Evolutionary conservation across 2,329 filamentous ascomycete species (phyloP), one percentile per base, ranked within the genome.

Genomic region (Myriosclerotinia scirpicola): DNA sequence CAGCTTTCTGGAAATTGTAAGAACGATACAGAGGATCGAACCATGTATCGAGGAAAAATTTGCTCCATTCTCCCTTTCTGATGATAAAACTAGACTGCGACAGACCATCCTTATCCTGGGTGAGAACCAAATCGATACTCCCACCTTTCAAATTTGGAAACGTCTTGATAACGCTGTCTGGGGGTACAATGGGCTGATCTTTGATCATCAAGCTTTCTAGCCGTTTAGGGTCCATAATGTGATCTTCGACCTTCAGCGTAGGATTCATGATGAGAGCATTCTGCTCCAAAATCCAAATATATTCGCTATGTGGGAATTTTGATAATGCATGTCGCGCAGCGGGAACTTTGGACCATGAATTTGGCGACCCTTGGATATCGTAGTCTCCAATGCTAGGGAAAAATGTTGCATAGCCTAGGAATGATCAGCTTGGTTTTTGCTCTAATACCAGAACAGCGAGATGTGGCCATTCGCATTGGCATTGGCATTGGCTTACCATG

Each of bases 1-100:
- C 95, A 0, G 92, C 93, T 77, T 96, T 97, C 75, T 96, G 92
- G 75, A 99, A 99, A 76, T 97, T 96, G 80, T 99, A 99, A 72
- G 84, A 91, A 70, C 94, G 85, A 79, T 96, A 99, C 54, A 98
- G 81, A 58, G 95, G 95, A 77, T 98, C 93, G 75, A 95, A 96
- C 95, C 95, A 99, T 0, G 91, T 90, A 77, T 99, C 95, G 22
- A 98, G 79, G 75, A 99, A 92, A 81, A 91, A 99, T 75, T 90
- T 90, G 54, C 91, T 90, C 92, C 94, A 99, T 65, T 95, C 92
- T 30, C 93, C 92, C 68, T 90, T 91, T 69, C 87, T 84, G 15
- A 99, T 77, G 17, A 98, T 81, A 69, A 97, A 90, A 78, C 92
- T 97, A 14, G 87, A 87, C 20, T 88, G 84, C 36, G 87, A 87